Evolutionary conservation across 805 yeast species (phyloP), one percentile per base, ranked within the genome.

Genomic region (Yarrowia divulgata): DNA sequence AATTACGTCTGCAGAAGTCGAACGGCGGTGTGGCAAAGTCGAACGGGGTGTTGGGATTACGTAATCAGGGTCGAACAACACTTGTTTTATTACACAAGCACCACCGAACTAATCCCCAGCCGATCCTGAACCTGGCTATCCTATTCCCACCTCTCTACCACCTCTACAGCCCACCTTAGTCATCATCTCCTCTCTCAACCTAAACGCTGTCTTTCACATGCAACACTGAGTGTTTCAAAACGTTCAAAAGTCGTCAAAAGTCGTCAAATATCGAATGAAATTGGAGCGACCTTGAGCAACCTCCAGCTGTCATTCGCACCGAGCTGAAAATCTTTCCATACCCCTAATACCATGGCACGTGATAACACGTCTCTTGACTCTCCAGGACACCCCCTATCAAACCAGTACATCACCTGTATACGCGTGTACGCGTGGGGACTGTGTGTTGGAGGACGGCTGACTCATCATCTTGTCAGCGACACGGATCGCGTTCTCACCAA

Each of bases 401-500:
- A 32, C 42, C 66, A 60, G 32, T 60, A 60, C 16, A 60, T 45
- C 9, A 45, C 40, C 9, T 60, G 66, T 19, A 48, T 63, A 5
- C 68, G 68, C 1, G 46, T 63, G 6, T 63, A 63, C 35, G 57
- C 68, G 3, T 63, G 68, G 68, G 68, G 68, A 10, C 12, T 63
- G 13, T 63, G 68, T 39, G 68, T 63, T 2, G 68, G 68, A 37
- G 68, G 68, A 1, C 55, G 68, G 29, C 40, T 63, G 29, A 63
- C 68, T 37, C 68, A 63, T 48, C 68, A 63, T 40, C 29, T 63
- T 12, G 68, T 63, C 18, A 48, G 57, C 19, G 68, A 63, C 13
- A 63, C 57, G 12, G 68, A 63, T 32, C 35, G 68, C 3, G 55
- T 49, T 14, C 46, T 63, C 8, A 49, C 55, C 6, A 63, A 63